phyloP scores from a whole-genome alignment of 2,329 filamentous ascomycete species.

The Dactylella cylindrospora region DNA sequence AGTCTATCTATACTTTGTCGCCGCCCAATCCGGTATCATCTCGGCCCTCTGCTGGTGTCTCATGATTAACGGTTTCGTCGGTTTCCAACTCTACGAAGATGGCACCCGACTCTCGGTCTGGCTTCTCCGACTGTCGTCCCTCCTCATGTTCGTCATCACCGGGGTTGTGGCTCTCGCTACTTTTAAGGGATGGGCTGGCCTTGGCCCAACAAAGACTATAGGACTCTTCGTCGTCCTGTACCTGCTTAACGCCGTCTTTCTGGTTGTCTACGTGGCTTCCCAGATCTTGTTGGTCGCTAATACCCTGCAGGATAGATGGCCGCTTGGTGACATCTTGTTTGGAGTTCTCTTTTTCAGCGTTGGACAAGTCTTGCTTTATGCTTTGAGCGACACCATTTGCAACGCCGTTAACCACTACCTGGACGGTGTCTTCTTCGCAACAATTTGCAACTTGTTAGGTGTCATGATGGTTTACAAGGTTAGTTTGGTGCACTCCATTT shows the following conservation, averaged over 20 bases:
- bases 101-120: slow-evolving; percentile 91
- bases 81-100: slow-evolving; percentile 97
- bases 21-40: slow-evolving; percentile 78
- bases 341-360: slow-evolving; percentile 87
- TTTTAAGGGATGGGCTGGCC: slow-evolving; percentile 86
- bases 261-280: slow-evolving; percentile 81
- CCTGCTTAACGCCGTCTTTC: slow-evolving; percentile 81
- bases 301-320: slow-evolving; percentile 93
- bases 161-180: slow-evolving; percentile 87
- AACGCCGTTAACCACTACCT: slow-evolving; percentile 83
- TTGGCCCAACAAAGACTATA: slow-evolving; percentile 80
- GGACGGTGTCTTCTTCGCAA: slow-evolving; percentile 91
- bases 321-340: slow-evolving; percentile 85
- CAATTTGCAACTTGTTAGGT: slow-evolving; percentile 84
- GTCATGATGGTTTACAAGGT: slow-evolving; percentile 99
- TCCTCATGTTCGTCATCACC: slow-evolving; percentile 79
- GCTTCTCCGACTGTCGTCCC: slow-evolving; percentile 77
- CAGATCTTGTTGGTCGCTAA: slow-evolving; percentile 85
- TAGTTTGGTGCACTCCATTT: slow-evolving; percentile 48
- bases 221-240: slow-evolving; percentile 91
- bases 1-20: slow-evolving; percentile 87
- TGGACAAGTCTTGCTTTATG: slow-evolving; percentile 90
- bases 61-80: slow-evolving; percentile 95
- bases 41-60: slow-evolving; percentile 86
- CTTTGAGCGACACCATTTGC: slow-evolving; percentile 83